Evolutionary conservation across 2,329 filamentous ascomycete genomes (phyloP), one percentile per base, ranked within the genome.

Genomic region (Endoconidiophora polonica): DNA sequence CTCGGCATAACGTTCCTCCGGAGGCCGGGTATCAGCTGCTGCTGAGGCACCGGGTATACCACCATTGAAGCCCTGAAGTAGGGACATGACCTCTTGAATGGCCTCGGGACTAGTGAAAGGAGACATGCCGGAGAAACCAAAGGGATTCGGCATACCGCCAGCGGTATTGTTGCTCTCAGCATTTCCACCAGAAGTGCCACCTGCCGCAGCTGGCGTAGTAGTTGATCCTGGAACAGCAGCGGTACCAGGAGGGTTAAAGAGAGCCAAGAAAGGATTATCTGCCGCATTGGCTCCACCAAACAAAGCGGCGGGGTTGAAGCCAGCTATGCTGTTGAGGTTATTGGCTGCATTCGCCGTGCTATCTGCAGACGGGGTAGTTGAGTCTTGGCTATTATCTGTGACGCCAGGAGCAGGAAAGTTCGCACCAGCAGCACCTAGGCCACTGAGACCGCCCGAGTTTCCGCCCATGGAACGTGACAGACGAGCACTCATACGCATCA

Each of bases 1-100:
- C 29, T 85, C 80, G 2, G 84, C 87, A 59, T 94, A 98, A 53
- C 86, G 73, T 65, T 96, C 91, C 69, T 98, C 91, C 0, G 91
- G 90, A 3, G 91, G 88, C 55, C 90, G 76, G 59, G 74, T 94
- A 65, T 98, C 91, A 2, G 74, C 65, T 4, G 86, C 83, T 16
- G 75, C 66, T 59, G 39, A 60, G 65, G 39, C 59, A 59, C 29
- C 58, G 58, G 33, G 45, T 52, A 56, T 12, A 14, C 53, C 54
- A n/a, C 50, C 48, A 14, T 39, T 40, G 24, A 46, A n/a, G 12
- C 38, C 41, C 16, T 49, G 43, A 14, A 47, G 10, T 24, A 47
- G 38, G n/a, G 41, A 48, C 44, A 53, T 44, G 9, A 43, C 48
- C 48, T 42, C 51, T 40, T 48, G 40, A 23, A 53, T 42, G 20